Evolutionary conservation across 371 early-diverging fungal species (phyloP), one percentile per base, ranked within the genome.

Genomic region (Batrachochytrium dendrobatidis): DNA sequence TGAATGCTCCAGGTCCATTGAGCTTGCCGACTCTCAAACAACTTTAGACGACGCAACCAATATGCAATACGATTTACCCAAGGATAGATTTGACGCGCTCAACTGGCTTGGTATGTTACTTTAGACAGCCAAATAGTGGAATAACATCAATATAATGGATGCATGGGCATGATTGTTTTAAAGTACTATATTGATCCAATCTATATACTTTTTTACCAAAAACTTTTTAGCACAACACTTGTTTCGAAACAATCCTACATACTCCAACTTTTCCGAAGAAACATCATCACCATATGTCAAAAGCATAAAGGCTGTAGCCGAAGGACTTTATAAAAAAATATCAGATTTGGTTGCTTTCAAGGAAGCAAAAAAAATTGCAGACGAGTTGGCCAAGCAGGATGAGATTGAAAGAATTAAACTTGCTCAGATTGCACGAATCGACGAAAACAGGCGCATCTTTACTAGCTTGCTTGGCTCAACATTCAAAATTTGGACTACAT

Each of bases 191-290:
- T n/a, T n/a, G n/a, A n/a, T n/a, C n/a, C n/a, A n/a, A n/a, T n/a
- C n/a, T n/a, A n/a, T n/a, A n/a, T n/a, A n/a, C 59, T 25, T 10
- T 8, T 26, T 56, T 3, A 44, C 43, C 15, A 46, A 32, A 58
- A 24, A 20, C 34, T 12, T 24, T 44, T n/a, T 39, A 77, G 78
- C 73, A 20, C 78, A 77, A 59, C 73, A 59, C 54, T 51, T 77
- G 12, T 77, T 72, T 62, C 53, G 78, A 49, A 74, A 74, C 68
- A 77, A 77, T 53, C 78, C 78, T 2, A 60, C 69, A 26, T 74
- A 71, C 63, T 60, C 71, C 57, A 68, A 76, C 58, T 61, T 68
- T 28, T 17, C 65, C 33, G 64, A 66, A 20, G 10, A 62, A 10
- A 66, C 56, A 0, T 58, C 69, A 8, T 63, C 69, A 2, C 68